These are phyloP conservation scores for Mortierella sp. DNA, from an alignment of 371 early-diverging fungal species.

Conservation along the genomic window DNA sequence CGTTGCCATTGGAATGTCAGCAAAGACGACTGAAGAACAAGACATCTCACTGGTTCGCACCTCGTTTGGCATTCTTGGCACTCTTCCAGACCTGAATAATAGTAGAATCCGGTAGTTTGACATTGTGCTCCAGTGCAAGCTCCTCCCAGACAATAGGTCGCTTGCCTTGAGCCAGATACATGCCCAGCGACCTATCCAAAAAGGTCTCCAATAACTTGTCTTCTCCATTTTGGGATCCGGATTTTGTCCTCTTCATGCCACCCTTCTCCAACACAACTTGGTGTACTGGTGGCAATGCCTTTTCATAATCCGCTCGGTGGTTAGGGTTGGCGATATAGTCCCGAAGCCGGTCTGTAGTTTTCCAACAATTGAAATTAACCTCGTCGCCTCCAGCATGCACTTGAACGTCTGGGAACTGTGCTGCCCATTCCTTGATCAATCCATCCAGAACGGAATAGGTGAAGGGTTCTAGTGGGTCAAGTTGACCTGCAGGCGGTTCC, in stretches of 20 bases:
- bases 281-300: constrained; percentile 3
- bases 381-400: constrained; percentile 86
- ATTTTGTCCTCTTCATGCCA: constrained; percentile 3
- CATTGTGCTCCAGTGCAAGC: constrained; percentile 43
- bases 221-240: constrained; percentile 22
- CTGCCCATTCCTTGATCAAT: constrained; percentile 70
- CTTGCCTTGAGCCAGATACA: constrained; percentile 37
- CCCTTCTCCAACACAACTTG: neutral
- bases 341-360: constrained; percentile 12
- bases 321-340: constrained; percentile 26
- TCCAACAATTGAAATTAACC: constrained; percentile 76
- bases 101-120: constrained; percentile 50
- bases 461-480: constrained; percentile 69
- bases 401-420: constrained; percentile 71
- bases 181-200: constrained; percentile 12
- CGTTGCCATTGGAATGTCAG: too few relatives aligned
- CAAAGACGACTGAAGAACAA: neutral
- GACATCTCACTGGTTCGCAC: constrained; percentile 3
- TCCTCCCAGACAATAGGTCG: constrained; percentile 51
- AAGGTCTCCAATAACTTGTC: constrained; percentile 29
- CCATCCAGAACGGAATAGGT: constrained; percentile 68
- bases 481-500: constrained; percentile 79
- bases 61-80: constrained; percentile 58
- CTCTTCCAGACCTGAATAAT: constrained; percentile 73
- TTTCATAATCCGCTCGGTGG: constrained; percentile 15